Percentiles rank a stretch among this genome's conserved stretches.
Conservation (phyloP, 1,284 basidiomycete species). For the Trametes sp. region DNA sequence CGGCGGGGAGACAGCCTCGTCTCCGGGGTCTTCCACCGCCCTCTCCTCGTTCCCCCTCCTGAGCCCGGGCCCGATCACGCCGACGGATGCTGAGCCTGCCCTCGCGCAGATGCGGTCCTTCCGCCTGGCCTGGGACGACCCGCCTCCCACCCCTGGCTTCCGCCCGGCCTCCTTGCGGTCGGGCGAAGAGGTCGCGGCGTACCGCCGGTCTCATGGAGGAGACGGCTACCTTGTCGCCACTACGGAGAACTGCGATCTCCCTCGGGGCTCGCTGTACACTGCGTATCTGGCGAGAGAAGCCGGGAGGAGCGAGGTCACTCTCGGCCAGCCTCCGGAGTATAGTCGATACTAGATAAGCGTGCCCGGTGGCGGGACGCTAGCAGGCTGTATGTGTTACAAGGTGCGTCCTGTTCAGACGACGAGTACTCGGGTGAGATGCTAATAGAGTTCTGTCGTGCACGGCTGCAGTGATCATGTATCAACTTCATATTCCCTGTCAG, state of each 20-base stretch:
- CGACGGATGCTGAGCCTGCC: neutral
- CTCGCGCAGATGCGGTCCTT: neutral
- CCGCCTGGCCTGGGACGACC: slow-evolving; percentile 13
- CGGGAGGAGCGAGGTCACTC: neutral
- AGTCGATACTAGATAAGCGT: slow-evolving; percentile 4
- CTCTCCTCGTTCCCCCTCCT: slow-evolving; percentile 5
- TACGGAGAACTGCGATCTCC: neutral
- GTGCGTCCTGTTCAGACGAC: neutral
- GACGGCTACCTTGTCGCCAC: slow-evolving; percentile 2
- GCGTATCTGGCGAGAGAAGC: neutral
- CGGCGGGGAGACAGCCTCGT: neutral
- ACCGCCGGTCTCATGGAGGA: neutral
- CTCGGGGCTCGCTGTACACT: neutral
- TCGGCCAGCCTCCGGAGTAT: slow-evolving; percentile 5
- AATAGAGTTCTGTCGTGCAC: neutral
- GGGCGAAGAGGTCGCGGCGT: neutral
- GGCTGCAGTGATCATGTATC: neutral
- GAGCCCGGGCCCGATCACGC: neutral
- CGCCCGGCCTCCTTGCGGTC: neutral
- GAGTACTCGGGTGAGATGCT: neutral
- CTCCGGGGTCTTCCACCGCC: neutral
- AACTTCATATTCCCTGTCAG: neutral
- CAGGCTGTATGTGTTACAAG: neutral
- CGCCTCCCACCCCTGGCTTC: slow-evolving; percentile 11
- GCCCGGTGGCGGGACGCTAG: too few species aligned